Percentiles rank a stretch among this genome's conserved stretches.
Evolutionary conservation across 1,284 basidiomycete genomes (phyloP).

Genomic region (Schizophyllum commune): DNA sequence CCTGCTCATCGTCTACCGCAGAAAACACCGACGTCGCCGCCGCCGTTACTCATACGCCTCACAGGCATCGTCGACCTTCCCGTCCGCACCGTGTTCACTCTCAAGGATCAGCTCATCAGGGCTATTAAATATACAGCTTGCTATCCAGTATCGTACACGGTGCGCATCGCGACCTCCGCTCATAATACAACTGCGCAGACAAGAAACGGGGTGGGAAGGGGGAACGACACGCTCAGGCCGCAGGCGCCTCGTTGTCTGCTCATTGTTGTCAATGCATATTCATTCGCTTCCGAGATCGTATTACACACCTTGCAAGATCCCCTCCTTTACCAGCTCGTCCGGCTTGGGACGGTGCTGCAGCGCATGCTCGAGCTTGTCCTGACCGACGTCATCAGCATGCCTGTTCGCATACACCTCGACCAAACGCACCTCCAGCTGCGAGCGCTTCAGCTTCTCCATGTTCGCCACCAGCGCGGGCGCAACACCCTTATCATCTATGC

Average conservation of each 20-base stretch:
- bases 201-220: background rate
- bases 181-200: background rate
- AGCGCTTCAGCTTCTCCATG: conserved; percentile 55
- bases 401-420: conserved; percentile 18
- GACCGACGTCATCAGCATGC: conserved; percentile 25
- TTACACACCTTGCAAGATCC: conserved; percentile 49
- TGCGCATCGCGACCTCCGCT: background rate
- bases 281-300: background rate
- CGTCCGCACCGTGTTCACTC: background rate
- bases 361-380: conserved; percentile 62
- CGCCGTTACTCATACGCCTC: too few species aligned
- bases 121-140: background rate
- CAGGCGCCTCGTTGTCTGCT: conserved; percentile 7
- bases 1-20: background rate
- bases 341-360: conserved; percentile 58
- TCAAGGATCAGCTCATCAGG: background rate
- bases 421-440: conserved; percentile 42
- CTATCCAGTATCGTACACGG: background rate
- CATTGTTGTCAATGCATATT: conserved; percentile 6
- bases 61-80: background rate
- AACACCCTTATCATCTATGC: conserved; percentile 51
- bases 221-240: background rate
- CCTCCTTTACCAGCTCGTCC: conserved; percentile 65
- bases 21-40: background rate
- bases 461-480: conserved; percentile 66